Percentiles rank a stretch among this genome's conserved stretches.
phyloP scores from a whole-genome alignment of 148 eudicot species.

The Rhododendron henanense region DNA sequence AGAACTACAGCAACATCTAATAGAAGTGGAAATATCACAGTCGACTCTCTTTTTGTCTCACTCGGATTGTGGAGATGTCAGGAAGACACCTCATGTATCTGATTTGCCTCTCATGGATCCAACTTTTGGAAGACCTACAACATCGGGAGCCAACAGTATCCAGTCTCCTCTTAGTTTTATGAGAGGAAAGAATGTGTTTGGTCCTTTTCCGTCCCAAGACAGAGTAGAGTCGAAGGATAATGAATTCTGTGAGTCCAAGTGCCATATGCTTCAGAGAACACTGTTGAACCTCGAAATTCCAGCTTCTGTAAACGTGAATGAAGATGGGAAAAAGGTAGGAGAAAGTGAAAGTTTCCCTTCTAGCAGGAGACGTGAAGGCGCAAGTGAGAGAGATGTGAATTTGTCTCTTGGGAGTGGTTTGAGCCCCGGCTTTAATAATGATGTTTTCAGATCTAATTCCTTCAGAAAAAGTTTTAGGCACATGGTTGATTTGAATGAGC shows the following conservation, averaged over 20 bases:
- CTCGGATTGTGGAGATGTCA: conserved; percentile 10
- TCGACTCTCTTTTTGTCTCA: conserved; percentile 10
- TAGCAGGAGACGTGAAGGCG: background rate
- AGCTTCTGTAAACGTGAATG: conserved; percentile 4
- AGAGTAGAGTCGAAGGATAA: background rate
- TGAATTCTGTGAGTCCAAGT: conserved; percentile 3
- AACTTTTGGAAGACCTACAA: conserved; percentile 2
- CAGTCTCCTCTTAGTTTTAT: conserved; percentile 10
- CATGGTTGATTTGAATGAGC: conserved; percentile 31
- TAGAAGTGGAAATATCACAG: conserved; percentile 15
- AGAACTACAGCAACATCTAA: conserved; percentile 7
- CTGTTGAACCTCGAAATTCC: conserved; percentile 15
- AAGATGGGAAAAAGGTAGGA: conserved; percentile 5
- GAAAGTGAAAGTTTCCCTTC: conserved; percentile 6
- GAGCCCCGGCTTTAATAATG: conserved; percentile 10
- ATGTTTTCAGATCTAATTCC: conserved; percentile 6
- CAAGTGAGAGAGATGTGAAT: conserved; percentile 5
- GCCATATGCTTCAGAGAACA: conserved; percentile 10
- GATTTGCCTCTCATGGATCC: conserved; percentile 14
- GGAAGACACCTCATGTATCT: conserved; percentile 10
- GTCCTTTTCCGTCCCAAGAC: conserved; percentile 12
- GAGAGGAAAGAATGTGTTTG: conserved; percentile 1
- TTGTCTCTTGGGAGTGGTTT: conserved; percentile 10
- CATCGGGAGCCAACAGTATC: background rate
- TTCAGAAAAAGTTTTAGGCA: background rate